These are phyloP conservation scores for Cantharellus cinnabarinus DNA, from an alignment of 768 basidiomycete species.

Conservation along the genomic window DNA sequence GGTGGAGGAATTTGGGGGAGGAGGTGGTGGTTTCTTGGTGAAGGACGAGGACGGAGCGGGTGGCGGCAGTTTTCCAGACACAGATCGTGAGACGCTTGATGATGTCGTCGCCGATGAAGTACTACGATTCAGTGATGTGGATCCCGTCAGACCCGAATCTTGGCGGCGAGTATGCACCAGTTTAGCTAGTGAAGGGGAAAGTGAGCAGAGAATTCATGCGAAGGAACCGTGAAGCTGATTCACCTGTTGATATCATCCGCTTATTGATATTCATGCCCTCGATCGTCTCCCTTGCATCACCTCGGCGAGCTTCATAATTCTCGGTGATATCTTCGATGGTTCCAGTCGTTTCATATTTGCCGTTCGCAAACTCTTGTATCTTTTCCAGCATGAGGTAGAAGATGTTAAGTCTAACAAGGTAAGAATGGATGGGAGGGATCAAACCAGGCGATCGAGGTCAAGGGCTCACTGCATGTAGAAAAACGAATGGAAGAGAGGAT, in stretches of 20 bases:
- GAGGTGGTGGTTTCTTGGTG: conserved; percentile 13
- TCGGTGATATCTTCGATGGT: conserved; percentile 47
- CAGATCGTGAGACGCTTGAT: neutral
- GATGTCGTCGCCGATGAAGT: neutral
- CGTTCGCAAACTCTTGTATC: conserved; percentile 60
- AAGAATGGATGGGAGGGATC: neutral
- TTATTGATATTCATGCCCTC: conserved; percentile 70
- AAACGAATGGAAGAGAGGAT: conserved; percentile 95
- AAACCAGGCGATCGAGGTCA: neutral
- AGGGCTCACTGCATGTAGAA: conserved; percentile 92
- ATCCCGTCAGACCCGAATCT: neutral
- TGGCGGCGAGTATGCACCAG: conserved; percentile 13
- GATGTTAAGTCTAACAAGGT: conserved; percentile 50
- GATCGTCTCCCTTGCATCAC: conserved; percentile 58
- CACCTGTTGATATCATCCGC: conserved; percentile 68
- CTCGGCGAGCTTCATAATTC: conserved; percentile 65
- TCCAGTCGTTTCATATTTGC: conserved; percentile 54
- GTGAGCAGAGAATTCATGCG: neutral
- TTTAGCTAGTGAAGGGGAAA: conserved; percentile 8
- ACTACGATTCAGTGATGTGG: neutral
- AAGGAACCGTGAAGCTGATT: conserved; percentile 3
- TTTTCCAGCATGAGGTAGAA: conserved; percentile 92
- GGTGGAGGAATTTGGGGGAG: conserved; percentile 19
- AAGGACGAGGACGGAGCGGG: neutral
- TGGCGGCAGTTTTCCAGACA: neutral